Evolutionary conservation across 1,139 yeast genomes (phyloP), one percentile per base, ranked within the genome.

Genomic region (Candida glucosophila): DNA sequence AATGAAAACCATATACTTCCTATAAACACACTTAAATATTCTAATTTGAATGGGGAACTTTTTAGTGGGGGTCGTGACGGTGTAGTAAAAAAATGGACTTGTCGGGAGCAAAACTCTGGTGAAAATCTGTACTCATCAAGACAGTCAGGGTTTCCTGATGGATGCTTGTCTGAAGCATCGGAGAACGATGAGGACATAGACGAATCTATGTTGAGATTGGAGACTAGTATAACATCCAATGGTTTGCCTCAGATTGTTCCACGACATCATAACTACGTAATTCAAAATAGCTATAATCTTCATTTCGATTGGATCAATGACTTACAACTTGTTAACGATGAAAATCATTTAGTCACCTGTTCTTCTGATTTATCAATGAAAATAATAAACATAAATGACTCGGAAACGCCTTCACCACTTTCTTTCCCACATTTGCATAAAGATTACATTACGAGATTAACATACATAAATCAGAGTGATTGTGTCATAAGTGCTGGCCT

Each of bases 221-320:
- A 64, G 34, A 61, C 68, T 2, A 38, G 56, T 22, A 58, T 64
- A 5, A 51, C 64, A 9, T 57, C 66, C 21, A 56, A 55, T 18
- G 55, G 60, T 4, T 30, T 63, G 5, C 47, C 54, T 6, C 43
- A 41, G 22, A 26, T 29, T 8, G 22, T 26, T 2, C 34, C 44
- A 2, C 13, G 22, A 7, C 24, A 32, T 12, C 27, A 35, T 15
- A 30, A 31, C 18, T 44, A 37, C 24, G 23, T 36, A 5, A 46
- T 50, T 14, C 36, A 43, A 22, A 43, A 43, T 26, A 50, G 43
- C 35, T 52, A 47, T 37, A 57, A 58, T 30, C 45, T 60, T 29
- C 96, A 88, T 49, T 76, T 88, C 20, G 94, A 88, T 47, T 90
- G 97, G 97, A 77, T 85, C 29, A 83, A 83, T 43, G 96, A 82